These are phyloP conservation scores for Suhomyces sp. DNA, from an alignment of 805 yeast genomes.

Conservation along the genomic window DNA sequence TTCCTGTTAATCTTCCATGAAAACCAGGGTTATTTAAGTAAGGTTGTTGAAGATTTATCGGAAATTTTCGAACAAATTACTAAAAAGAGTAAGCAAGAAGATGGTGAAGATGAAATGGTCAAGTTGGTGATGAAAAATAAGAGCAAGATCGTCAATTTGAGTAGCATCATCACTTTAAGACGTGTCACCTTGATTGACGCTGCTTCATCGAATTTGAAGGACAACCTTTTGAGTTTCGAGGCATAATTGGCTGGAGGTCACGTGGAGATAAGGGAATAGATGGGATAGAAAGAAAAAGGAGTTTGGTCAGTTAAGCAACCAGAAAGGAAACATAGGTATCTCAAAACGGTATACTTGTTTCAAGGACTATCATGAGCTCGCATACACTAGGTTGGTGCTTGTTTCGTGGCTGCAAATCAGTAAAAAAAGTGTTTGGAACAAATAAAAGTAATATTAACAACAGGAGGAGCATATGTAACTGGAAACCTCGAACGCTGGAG, in stretches of 20 bases:
- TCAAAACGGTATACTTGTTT: too few species aligned
- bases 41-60: slow-evolving; percentile 69
- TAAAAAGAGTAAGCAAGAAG: slow-evolving; percentile 19
- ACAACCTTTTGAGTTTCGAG: slow-evolving; percentile 22
- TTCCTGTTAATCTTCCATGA: slow-evolving; percentile 66
- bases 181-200: slow-evolving; percentile 43
- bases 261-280: too few species aligned
- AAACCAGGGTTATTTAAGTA: slow-evolving; percentile 62
- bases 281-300: too few species aligned
- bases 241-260: neutral
- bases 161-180: slow-evolving; percentile 42
- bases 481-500: too few species aligned
- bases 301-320: too few species aligned
- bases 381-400: too few species aligned
- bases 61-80: slow-evolving; percentile 52
- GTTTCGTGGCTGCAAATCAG: too few species aligned
- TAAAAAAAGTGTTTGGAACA: too few species aligned
- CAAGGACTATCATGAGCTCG: too few species aligned
- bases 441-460: too few species aligned
- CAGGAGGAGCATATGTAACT: too few species aligned
- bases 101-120: slow-evolving; percentile 19
- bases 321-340: too few species aligned
- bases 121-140: slow-evolving; percentile 36
- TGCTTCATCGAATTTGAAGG: slow-evolving; percentile 46
- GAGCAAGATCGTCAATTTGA: slow-evolving; percentile 40